Evolutionary conservation across 805 yeast species (phyloP), one percentile per base, ranked within the genome.

Genomic region (Candida awuae): DNA sequence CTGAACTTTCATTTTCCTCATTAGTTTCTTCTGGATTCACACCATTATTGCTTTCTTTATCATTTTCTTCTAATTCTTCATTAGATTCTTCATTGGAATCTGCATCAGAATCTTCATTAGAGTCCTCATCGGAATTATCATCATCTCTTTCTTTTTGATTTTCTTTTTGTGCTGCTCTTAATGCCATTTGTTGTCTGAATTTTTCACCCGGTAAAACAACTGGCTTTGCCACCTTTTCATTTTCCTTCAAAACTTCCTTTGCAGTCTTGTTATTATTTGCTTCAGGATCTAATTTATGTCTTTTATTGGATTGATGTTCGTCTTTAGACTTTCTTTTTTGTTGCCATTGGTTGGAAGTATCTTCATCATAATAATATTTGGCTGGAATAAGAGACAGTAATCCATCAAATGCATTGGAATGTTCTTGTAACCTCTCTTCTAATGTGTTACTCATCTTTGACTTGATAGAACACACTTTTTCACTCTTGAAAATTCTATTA

Each of bases 381-480:
- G 97, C 95, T 3, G 97, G 97, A 42, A 90, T 88, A 59, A 90
- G 66, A 16, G 96, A 85, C 43, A 90, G 67, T 37, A 90, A 66
- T 18, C 97, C 95, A 56, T 84, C 85, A 58, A 90, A 90, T 4
- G 96, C 86, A 37, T 76, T 66, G 12, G 92, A 78, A 55, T 82
- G 87, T 23, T 76, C 75, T 61, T 82, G 78, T 50, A 84, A 71
- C 48, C 94, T 77, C 55, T 84, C 92, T 79, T 77, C 53, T 21
- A 50, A 32, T 8, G 53, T 46, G 26, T 50, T 48, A 6, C 41
- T 42, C 53, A 50, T 49, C 3, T 30, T 15, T 4, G 9, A 22
- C 9, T 22, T 8, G 8, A 7, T 13, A 14, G 4, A 9, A 25
- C 10, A 9, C n/a, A 6, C 10, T 29, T 10, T 17, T 19, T 8